Conservation (phyloP, 2,329 filamentous ascomycete genomes). For the Aspergillus sp. region DNA sequence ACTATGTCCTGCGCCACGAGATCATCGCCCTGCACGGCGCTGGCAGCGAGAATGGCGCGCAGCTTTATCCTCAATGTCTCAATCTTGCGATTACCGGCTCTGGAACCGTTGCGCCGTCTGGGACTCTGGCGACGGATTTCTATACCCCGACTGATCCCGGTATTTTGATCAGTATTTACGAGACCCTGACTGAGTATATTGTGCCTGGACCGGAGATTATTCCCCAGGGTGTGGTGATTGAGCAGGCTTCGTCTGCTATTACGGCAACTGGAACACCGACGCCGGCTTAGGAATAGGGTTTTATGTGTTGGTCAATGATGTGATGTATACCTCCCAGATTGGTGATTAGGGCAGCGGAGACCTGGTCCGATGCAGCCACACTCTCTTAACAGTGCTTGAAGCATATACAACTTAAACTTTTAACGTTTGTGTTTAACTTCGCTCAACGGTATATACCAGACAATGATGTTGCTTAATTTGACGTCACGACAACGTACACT, state of each 20-base stretch:
- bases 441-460: not conserved
- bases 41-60: conserved; percentile 45
- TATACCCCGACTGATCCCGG: conserved; percentile 60
- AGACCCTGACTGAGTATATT: conserved; percentile 11
- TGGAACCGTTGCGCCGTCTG: conserved; percentile 48
- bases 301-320: not conserved
- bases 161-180: conserved; percentile 62
- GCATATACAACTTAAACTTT: not conserved
- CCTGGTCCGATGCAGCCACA: no score
- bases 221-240: conserved; percentile 10
- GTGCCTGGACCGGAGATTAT: conserved; percentile 18
- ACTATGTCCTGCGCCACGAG: conserved; percentile 58
- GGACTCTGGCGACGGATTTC: conserved; percentile 53
- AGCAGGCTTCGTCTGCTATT: conserved; percentile 17
- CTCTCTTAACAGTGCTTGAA: not conserved
- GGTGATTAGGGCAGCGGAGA: not conserved
- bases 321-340: not conserved
- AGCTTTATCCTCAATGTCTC: conserved; percentile 59
- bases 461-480: not conserved
- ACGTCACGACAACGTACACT: not conserved
- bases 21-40: conserved; percentile 56
- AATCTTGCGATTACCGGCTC: conserved; percentile 62
- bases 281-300: not conserved
- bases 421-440: not conserved
- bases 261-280: conserved; percentile 13